Base-by-base conservation (phyloP, 805 yeast species). In the Torulaspora microellipsoides region DNA sequence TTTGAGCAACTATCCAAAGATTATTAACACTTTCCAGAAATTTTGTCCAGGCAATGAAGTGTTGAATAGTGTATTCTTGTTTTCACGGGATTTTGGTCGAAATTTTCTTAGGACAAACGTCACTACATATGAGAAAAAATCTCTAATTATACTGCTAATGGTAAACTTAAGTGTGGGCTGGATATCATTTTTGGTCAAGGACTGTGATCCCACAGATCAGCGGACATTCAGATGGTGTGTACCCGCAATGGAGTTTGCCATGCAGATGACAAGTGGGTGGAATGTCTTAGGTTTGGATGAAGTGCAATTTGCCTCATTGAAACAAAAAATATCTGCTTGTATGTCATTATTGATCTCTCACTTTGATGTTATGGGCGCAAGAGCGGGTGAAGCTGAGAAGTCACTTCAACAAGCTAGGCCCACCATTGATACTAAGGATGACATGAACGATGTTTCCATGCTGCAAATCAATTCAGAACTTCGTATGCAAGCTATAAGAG, bases 361-460 rank as follows among this genome's bases (percentile, higher is more conserved):
- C 67, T 93, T 93, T 59, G 99, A 93, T 66, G 89, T 93, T 40
- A 93, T 91, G 96, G 98, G 98, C 38, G 97, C 97, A 0, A 76
- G 98, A 57, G 85, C 96, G 1, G 48, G 77, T 62, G 66, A 75
- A 69, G 80, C 78, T 40, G 81, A 76, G 53, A 71, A 76, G 38
- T 56, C 50, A 36, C 52, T 43, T 40, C 68, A 51, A 47, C 66
- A 51, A 42, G 57, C 50, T 33, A 62, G 61, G 49, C 55, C 62
- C 38, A 64, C 58, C 45, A 58, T 58, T 40, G 68, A 51, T 36
- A 58, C 58, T 25, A 67, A 69, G 38, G 68, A 66, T 27, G 76
- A 77, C 7, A 64, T 77, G 53, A 80, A 77, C 58, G 82, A 77
- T 49, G 78, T 72, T 41, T 76, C 71, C 32, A 68, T 77, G 15